phyloP scores from a whole-genome alignment of 2,329 filamentous ascomycete genomes.

The Podosphaera aphanis region DNA sequence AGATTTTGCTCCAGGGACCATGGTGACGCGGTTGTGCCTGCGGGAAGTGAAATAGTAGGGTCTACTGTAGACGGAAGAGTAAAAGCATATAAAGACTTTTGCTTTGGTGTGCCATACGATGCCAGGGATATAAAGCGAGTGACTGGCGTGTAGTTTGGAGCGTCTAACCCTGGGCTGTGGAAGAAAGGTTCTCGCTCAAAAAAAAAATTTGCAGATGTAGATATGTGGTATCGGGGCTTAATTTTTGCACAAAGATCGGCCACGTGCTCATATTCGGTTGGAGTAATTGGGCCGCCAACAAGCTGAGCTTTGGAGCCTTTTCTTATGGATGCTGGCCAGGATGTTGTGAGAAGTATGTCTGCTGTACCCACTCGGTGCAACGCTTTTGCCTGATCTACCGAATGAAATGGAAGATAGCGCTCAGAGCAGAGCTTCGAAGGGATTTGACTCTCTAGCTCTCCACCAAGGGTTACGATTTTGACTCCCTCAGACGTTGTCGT shows the following conservation, averaged over 20 bases:
- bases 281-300: conserved; percentile 25
- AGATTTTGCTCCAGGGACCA: conserved; percentile 28
- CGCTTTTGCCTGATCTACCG: conserved; percentile 48
- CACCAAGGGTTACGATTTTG: conserved; percentile 68
- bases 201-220: conserved; percentile 36
- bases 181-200: conserved; percentile 90
- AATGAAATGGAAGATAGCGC: conserved; percentile 56
- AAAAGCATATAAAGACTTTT: conserved; percentile 65
- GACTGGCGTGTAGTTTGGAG: conserved; percentile 31
- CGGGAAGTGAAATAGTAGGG: conserved; percentile 33
- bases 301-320: conserved; percentile 40
- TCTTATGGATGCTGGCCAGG: conserved; percentile 61
- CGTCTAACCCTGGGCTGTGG: conserved; percentile 30
- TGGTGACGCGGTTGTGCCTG: conserved; percentile 54
- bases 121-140: conserved; percentile 86
- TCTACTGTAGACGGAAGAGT: conserved; percentile 41
- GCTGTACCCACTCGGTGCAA: conserved; percentile 54
- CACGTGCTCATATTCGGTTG: conserved; percentile 38
- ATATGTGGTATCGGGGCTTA: conserved; percentile 83
- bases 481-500: conserved; percentile 80
- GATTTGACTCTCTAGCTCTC: conserved; percentile 39
- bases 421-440: conserved; percentile 42
- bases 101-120: conserved; percentile 50
- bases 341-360: conserved; percentile 68
- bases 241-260: conserved; percentile 56